These are phyloP conservation scores for Sideroxylon spinosum DNA, from an alignment of 179 eudicot species.

Conservation along the genomic window DNA sequence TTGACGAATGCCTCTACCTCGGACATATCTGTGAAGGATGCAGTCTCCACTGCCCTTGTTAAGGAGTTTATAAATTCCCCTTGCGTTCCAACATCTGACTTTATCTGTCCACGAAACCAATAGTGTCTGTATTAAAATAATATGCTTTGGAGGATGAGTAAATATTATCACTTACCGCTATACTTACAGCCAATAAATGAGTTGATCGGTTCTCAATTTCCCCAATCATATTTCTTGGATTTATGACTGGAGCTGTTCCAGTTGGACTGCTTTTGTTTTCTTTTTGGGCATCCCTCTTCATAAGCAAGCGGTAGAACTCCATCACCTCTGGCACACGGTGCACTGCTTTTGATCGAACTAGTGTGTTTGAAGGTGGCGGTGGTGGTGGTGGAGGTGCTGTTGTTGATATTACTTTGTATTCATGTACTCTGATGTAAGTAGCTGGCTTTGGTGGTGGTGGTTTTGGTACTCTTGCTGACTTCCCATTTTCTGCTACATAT, in stretches of 20 bases:
- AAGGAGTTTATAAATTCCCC: conserved; percentile 49
- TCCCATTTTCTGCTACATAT: conserved; percentile 16
- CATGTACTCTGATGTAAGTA: conserved; percentile 5
- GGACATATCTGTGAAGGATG: conserved; percentile 58
- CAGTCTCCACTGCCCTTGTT: conserved; percentile 46
- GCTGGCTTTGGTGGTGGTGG: conserved; percentile 22
- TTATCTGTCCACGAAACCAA: conserved; percentile 41
- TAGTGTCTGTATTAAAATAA: background rate
- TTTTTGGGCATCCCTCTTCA: conserved; percentile 46
- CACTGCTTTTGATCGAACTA: conserved; percentile 38
- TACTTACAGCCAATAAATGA: conserved; percentile 72
- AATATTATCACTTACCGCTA: background rate
- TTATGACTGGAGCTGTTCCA: conserved; percentile 25
- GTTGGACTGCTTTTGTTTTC: conserved; percentile 34
- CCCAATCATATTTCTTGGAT: conserved; percentile 77
- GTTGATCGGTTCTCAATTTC: conserved; percentile 85
- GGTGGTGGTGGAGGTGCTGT: conserved; percentile 56
- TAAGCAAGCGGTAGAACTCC: conserved; percentile 71
- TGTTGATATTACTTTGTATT: conserved; percentile 11
- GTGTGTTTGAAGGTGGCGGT: conserved; percentile 32
- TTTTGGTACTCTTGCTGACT: conserved; percentile 16
- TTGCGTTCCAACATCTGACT: conserved; percentile 75
- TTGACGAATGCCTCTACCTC: conserved; percentile 66
- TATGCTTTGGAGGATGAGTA: background rate
- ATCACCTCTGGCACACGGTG: conserved; percentile 70